Percentiles rank a stretch among this genome's conserved stretches.
phyloP scores from a whole-genome alignment of 345 rosid species.

The Kernera saxatilis region DNA sequence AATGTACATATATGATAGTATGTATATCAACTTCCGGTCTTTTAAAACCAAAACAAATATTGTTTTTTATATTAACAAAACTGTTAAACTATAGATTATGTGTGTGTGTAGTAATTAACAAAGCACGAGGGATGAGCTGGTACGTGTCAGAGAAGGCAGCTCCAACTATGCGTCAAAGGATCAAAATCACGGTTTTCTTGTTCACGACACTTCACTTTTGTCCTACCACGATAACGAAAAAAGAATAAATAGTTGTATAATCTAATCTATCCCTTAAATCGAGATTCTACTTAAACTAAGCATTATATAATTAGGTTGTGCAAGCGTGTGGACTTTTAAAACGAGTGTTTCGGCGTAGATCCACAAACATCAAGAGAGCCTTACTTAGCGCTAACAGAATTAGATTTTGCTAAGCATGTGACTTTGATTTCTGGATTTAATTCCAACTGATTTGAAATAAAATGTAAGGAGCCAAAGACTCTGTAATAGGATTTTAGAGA shows the following conservation, averaged over 20 bases:
- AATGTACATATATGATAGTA: neutral
- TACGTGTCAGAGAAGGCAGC: slow-evolving; percentile 28
- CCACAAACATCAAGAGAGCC: slow-evolving; percentile 22
- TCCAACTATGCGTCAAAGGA: slow-evolving; percentile 25
- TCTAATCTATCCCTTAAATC: neutral
- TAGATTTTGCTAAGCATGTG: slow-evolving; percentile 24
- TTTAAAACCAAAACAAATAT: neutral
- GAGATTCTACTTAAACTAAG: neutral
- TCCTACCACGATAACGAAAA: slow-evolving; percentile 12
- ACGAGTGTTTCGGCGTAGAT: slow-evolving; percentile 28
- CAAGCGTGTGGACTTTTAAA: slow-evolving; percentile 35
- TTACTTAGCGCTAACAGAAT: slow-evolving; percentile 19
- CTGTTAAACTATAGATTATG: slow-evolving; percentile 11
- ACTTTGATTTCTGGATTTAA: slow-evolving; percentile 15
- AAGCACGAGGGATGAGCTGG: slow-evolving; percentile 32
- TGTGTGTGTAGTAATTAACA: slow-evolving; percentile 23
- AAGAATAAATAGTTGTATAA: neutral
- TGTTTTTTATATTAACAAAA: neutral
- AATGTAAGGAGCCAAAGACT: neutral
- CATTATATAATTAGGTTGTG: slow-evolving; percentile 20
- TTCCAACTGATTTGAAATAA: slow-evolving; percentile 11
- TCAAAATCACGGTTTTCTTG: slow-evolving; percentile 27
- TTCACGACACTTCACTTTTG: slow-evolving; percentile 19
- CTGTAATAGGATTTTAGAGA: slow-evolving; percentile 16
- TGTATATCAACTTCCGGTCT: neutral